phyloP scores from a whole-genome alignment of 768 basidiomycete genomes.

The Hebeloma cylindrosporum region DNA sequence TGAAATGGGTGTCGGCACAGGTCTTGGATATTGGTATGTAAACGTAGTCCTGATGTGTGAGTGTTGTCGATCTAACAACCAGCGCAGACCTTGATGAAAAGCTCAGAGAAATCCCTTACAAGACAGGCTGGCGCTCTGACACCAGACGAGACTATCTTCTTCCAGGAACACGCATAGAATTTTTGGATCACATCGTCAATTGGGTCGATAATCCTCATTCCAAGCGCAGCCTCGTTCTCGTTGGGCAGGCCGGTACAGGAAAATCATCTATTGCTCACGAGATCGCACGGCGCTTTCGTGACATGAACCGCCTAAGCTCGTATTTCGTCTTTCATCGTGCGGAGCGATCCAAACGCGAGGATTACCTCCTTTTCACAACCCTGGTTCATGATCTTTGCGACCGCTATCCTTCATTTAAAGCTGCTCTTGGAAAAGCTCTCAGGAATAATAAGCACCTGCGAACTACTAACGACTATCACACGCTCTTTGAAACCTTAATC shows the following conservation, averaged over 20 bases:
- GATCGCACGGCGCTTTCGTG: background rate
- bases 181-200: slow-evolving; percentile 3
- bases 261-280: slow-evolving; percentile 4
- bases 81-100: slow-evolving; percentile 3
- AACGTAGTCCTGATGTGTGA: too few relatives aligned
- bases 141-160: background rate
- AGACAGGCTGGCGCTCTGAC: background rate
- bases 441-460: slow-evolving; percentile 1
- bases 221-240: background rate
- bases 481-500: slow-evolving; percentile 4
- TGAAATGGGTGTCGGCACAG: background rate
- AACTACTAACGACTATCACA: background rate
- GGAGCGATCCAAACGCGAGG: slow-evolving; percentile 1
- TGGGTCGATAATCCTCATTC: slow-evolving; percentile 2
- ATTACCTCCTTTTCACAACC: slow-evolving; percentile 4
- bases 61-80: background rate
- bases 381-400: slow-evolving; percentile 5
- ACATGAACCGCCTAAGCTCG: background rate
- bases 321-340: background rate
- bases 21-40: slow-evolving; percentile 2
- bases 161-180: slow-evolving; percentile 1
- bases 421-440: slow-evolving; percentile 1
- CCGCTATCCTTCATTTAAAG: slow-evolving; percentile 1
- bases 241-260: slow-evolving; percentile 9
- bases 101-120: slow-evolving; percentile 3